A percentile compares a stretch with the other conserved stretches of the same genome.
Conservation (phyloP, 495 filamentous ascomycete genomes). For the Xeromyces bisporus region DNA sequence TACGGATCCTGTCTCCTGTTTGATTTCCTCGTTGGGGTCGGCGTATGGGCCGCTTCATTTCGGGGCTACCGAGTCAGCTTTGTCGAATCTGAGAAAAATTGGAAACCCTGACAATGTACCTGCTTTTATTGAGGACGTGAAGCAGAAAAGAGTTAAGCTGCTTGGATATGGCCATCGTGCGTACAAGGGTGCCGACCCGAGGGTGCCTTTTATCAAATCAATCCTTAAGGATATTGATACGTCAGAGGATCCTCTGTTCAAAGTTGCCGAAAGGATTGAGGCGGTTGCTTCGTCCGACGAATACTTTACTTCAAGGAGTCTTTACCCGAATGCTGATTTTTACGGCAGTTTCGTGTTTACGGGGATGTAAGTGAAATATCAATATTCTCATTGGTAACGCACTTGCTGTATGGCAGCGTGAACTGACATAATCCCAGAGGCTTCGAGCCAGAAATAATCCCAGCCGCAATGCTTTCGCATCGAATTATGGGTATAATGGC, state of each 20-base stretch:
- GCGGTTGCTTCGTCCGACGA: slow-evolving; percentile 29
- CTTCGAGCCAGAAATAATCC: slow-evolving; percentile 20
- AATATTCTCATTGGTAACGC: too few relatives aligned
- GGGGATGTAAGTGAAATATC: slow-evolving; percentile 30
- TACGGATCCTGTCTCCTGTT: slow-evolving; percentile 20
- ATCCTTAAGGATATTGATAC: slow-evolving; percentile 24
- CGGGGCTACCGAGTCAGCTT: slow-evolving; percentile 40
- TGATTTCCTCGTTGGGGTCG: slow-evolving; percentile 31
- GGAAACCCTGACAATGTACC: slow-evolving; percentile 29
- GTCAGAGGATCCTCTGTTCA: slow-evolving; percentile 16
- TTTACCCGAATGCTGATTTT: slow-evolving; percentile 42
- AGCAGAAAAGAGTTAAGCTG: slow-evolving; percentile 31
- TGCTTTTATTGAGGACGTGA: slow-evolving; percentile 32
- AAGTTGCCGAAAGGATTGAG: slow-evolving; percentile 35
- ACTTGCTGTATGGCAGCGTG: too few relatives aligned
- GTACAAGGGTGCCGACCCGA: slow-evolving; percentile 37
- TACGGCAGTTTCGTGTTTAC: slow-evolving; percentile 41
- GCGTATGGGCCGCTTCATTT: slow-evolving; percentile 41
- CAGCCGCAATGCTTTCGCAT: slow-evolving; percentile 17
- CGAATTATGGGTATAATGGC: slow-evolving; percentile 25
- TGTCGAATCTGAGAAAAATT: slow-evolving; percentile 29
- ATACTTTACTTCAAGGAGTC: slow-evolving; percentile 29
- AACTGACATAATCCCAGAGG: slow-evolving; percentile 10
- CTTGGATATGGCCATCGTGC: slow-evolving; percentile 46
- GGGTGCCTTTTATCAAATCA: slow-evolving; percentile 28